A percentile compares a stretch with the other conserved stretches of the same genome.
Conservation (phyloP, 257 asterid genomes). For the Solanum neorickii region DNA sequence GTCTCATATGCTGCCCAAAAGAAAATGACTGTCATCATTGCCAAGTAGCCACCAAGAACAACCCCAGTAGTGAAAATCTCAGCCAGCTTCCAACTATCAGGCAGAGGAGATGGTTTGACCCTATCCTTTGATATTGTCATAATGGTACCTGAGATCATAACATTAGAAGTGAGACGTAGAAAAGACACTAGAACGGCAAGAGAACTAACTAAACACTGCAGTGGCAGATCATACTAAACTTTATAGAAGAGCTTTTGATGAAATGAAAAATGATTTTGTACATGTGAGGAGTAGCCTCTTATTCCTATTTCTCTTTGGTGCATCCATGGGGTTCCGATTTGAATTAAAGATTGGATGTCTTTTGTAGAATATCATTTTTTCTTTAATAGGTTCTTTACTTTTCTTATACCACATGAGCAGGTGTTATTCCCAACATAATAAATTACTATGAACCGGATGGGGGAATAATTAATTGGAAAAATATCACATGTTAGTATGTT, state of each 20-base stretch:
- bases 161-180: background rate
- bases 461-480: background rate
- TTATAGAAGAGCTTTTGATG: background rate
- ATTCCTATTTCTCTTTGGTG: background rate
- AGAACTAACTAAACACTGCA: background rate
- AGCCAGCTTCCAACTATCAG: slow-evolving; percentile 96
- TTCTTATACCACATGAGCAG: background rate
- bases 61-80: slow-evolving; percentile 90
- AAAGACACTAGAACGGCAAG: background rate
- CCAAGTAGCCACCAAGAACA: slow-evolving; percentile 86
- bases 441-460: background rate
- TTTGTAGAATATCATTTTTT: background rate
- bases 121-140: slow-evolving; percentile 97
- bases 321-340: background rate
- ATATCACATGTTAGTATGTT: background rate
- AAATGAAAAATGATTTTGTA: background rate
- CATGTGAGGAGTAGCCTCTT: background rate
- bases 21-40: slow-evolving; percentile 96
- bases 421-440: background rate
- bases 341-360: background rate
- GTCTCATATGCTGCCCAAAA: slow-evolving; percentile 95
- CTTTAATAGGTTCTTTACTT: background rate
- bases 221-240: background rate
- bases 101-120: slow-evolving; percentile 94
- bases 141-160: slow-evolving; percentile 61